These are phyloP conservation scores for Lepidium sativum DNA, from an alignment of 345 rosid genomes.

Conservation along the genomic window DNA sequence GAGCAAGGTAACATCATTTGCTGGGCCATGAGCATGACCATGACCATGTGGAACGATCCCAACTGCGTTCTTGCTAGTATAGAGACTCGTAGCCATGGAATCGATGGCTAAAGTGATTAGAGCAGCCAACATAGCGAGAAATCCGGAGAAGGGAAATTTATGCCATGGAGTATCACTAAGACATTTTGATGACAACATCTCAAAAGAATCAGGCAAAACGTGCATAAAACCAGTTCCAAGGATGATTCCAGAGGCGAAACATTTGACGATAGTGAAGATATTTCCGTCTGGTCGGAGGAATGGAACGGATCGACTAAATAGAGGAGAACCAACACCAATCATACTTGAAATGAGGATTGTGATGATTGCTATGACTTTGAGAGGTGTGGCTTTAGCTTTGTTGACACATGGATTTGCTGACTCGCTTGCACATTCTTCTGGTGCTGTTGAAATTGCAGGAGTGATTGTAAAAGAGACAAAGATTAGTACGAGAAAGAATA, in stretches of 20 bases:
- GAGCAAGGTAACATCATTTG: slow-evolving; percentile 7
- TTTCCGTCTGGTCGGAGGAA: slow-evolving; percentile 50
- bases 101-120: slow-evolving; percentile 54
- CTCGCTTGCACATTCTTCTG: slow-evolving; percentile 24
- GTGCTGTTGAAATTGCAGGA: slow-evolving; percentile 19
- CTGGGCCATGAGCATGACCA: slow-evolving; percentile 20
- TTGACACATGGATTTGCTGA: slow-evolving; percentile 31
- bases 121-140: slow-evolving; percentile 75
- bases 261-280: slow-evolving; percentile 47
- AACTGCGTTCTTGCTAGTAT: slow-evolving; percentile 25
- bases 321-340: slow-evolving; percentile 57
- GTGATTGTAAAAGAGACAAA: slow-evolving; percentile 20
- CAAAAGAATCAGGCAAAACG: slow-evolving; percentile 80
- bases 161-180: slow-evolving; percentile 67
- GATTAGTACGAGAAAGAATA: slow-evolving; percentile 23
- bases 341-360: slow-evolving; percentile 49
- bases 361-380: slow-evolving; percentile 47
- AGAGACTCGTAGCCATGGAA: slow-evolving; percentile 50
- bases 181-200: slow-evolving; percentile 52
- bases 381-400: slow-evolving; percentile 41
- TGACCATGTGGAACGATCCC: slow-evolving; percentile 30
- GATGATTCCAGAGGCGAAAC: slow-evolving; percentile 72
- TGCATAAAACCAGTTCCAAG: slow-evolving; percentile 87
- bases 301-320: slow-evolving; percentile 43
- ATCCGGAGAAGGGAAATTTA: slow-evolving; percentile 71